Conservation (phyloP, 345 rosid genomes). For the Syzygium aqueum region DNA sequence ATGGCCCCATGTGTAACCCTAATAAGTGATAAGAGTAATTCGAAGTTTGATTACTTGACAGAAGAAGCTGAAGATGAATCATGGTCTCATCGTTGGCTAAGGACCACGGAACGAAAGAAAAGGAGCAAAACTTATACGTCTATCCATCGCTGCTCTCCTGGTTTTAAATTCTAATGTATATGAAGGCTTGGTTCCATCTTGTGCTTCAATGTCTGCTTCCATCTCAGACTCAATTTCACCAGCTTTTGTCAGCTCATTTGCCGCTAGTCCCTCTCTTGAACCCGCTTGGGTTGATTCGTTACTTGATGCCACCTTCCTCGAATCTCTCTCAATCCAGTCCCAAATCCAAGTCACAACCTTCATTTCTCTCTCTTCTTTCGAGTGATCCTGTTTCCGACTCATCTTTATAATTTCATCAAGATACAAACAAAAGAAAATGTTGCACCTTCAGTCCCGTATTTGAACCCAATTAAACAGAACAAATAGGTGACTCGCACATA, state of each 20-base stretch:
- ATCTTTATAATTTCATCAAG: slow-evolving; percentile 48
- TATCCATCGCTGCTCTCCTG: not conserved
- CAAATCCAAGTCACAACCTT: slow-evolving; percentile 64
- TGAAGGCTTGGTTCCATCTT: not conserved
- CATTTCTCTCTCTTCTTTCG: slow-evolving; percentile 41
- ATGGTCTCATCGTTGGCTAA: not conserved
- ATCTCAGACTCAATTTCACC: not conserved
- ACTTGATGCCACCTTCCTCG: slow-evolving; percentile 20
- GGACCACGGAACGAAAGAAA: not conserved
- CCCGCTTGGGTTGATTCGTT: slow-evolving; percentile 4
- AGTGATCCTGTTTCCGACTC: slow-evolving; percentile 21
- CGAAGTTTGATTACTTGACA: not conserved
- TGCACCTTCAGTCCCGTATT: not conserved
- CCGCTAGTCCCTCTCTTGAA: not conserved
- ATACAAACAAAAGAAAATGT: not conserved
- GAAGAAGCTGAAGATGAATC: not conserved
- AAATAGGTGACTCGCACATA: not conserved
- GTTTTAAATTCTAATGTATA: not conserved
- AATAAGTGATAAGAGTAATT: not conserved
- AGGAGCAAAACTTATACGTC: not conserved
- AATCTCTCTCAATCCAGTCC: slow-evolving; percentile 35
- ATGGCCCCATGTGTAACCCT: not conserved
- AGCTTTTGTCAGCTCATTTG: slow-evolving; percentile 8
- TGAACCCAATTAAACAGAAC: not conserved
- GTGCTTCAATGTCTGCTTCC: not conserved